phyloP scores from a whole-genome alignment of 2,329 filamentous ascomycete species.

The Sclerotinia sclerotiorum region DNA sequence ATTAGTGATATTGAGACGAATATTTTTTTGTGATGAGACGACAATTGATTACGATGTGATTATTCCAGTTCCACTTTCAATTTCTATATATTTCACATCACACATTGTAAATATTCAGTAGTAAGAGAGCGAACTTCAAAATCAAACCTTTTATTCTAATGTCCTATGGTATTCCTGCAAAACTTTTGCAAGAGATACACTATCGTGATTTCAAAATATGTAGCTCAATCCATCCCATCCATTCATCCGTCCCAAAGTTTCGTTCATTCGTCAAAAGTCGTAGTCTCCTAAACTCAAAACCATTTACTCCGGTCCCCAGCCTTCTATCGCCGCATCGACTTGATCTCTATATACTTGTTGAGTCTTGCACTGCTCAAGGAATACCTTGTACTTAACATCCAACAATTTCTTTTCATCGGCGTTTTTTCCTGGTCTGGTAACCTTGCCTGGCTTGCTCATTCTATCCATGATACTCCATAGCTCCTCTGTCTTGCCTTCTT shows the following conservation, averaged over 20 bases:
- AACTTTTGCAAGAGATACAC: background rate
- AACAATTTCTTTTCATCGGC: constrained; percentile 75
- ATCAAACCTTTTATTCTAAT: background rate
- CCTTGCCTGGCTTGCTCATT: constrained; percentile 89
- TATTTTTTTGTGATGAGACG: no score
- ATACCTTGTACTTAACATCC: constrained; percentile 90
- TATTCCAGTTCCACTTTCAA: no score
- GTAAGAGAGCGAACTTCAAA: background rate
- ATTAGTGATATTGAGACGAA: no score
- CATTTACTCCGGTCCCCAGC: constrained; percentile 41
- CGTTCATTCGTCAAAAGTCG: constrained; percentile 3
- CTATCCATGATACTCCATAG: constrained; percentile 97
- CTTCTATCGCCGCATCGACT: constrained; percentile 62
- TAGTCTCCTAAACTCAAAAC: background rate
- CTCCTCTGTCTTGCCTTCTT: constrained; percentile 75
- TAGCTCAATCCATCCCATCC: background rate
- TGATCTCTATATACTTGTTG: constrained; percentile 80
- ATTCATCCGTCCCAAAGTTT: background rate
- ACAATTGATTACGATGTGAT: no score
- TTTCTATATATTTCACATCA: no score
- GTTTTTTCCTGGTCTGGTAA: constrained; percentile 73
- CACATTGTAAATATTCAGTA: no score
- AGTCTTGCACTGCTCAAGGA: constrained; percentile 84
- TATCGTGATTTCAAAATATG: background rate
- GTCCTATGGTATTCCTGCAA: background rate